These are phyloP conservation scores for Rhynchosporium graminicola DNA, from an alignment of 2,329 filamentous ascomycete species.

Conservation along the genomic window DNA sequence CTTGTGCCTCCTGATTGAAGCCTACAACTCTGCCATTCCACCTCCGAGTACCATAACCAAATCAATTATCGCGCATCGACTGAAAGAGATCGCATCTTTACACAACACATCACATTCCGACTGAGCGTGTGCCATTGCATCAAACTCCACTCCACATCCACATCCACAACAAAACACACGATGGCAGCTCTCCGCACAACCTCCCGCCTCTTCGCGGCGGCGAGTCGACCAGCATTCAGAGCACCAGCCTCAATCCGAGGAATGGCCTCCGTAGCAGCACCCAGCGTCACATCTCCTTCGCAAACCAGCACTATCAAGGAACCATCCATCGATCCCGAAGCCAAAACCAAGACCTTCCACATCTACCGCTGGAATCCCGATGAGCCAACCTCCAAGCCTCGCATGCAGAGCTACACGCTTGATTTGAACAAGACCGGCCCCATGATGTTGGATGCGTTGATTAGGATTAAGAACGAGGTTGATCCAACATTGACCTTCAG, in stretches of 20 bases:
- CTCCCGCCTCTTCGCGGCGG: constrained; percentile 33
- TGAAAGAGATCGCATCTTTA: constrained; percentile 9
- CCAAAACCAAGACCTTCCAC: constrained; percentile 89
- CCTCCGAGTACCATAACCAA: background rate
- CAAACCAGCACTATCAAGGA: constrained; percentile 41
- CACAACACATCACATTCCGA: constrained; percentile 1
- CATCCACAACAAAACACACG: constrained; percentile 7
- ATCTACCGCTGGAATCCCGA: constrained; percentile 99
- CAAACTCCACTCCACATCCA: constrained; percentile 27
- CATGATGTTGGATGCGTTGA: constrained; percentile 96
- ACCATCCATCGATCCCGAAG: constrained; percentile 58
- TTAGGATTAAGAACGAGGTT: constrained; percentile 98
- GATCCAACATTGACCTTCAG: constrained; percentile 97
- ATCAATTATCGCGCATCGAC: background rate
- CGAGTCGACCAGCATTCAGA: constrained; percentile 27
- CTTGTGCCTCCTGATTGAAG: constrained; percentile 15
- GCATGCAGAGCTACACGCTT: constrained; percentile 92
- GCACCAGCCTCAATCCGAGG: constrained; percentile 22
- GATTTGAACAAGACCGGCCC: constrained; percentile 99
- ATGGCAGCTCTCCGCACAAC: constrained; percentile 36
- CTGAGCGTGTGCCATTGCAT: background rate
- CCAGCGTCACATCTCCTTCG: constrained; percentile 24
- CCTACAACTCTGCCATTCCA: constrained; percentile 1
- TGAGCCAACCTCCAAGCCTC: constrained; percentile 85
- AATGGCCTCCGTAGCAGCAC: constrained; percentile 30